A percentile compares a stretch with the other conserved stretches of the same genome.
Conservation (phyloP, 2,329 filamentous ascomycete species). For the Botrytis fabae region DNA sequence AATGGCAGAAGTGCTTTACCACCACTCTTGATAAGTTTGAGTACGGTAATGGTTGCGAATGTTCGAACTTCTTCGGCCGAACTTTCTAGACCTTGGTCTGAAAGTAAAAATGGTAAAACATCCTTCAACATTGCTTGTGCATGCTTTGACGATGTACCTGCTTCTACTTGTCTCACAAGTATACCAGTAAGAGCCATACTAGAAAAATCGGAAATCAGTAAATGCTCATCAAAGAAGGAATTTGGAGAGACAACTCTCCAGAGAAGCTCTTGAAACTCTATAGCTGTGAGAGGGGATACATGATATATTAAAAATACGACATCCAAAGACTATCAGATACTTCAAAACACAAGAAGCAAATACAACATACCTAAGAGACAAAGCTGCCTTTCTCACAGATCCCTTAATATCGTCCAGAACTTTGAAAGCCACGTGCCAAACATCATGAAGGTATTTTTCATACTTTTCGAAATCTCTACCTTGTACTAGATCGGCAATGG, state of each 20-base stretch:
- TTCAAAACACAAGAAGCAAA: not conserved
- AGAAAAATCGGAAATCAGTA: not conserved
- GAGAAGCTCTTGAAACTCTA: not conserved
- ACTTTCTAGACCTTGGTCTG: constrained; percentile 85
- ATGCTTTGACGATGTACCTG: constrained; percentile 68
- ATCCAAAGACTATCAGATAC: no score
- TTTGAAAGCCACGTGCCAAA: constrained; percentile 84
- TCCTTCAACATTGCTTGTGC: constrained; percentile 79
- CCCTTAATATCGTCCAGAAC: constrained; percentile 96
- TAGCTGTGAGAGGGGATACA: not conserved
- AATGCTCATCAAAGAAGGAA: not conserved
- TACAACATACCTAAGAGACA: constrained; percentile 55
- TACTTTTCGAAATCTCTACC: constrained; percentile 76
- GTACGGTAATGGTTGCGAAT: constrained; percentile 79
- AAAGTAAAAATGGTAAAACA: constrained; percentile 87
- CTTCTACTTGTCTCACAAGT: constrained; percentile 81
- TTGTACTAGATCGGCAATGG: constrained; percentile 83
- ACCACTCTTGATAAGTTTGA: constrained; percentile 88
- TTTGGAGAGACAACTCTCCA: not conserved
- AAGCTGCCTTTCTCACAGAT: constrained; percentile 77
- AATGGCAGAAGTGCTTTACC: constrained; percentile 77
- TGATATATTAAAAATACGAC: not conserved
- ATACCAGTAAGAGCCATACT: constrained; percentile 83
- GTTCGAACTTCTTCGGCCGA: constrained; percentile 82
- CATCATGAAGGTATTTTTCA: constrained; percentile 77